Percentiles rank a stretch among this genome's conserved stretches.
phyloP scores from a whole-genome alignment of 495 filamentous ascomycete genomes.

The Bacidia rubella region DNA sequence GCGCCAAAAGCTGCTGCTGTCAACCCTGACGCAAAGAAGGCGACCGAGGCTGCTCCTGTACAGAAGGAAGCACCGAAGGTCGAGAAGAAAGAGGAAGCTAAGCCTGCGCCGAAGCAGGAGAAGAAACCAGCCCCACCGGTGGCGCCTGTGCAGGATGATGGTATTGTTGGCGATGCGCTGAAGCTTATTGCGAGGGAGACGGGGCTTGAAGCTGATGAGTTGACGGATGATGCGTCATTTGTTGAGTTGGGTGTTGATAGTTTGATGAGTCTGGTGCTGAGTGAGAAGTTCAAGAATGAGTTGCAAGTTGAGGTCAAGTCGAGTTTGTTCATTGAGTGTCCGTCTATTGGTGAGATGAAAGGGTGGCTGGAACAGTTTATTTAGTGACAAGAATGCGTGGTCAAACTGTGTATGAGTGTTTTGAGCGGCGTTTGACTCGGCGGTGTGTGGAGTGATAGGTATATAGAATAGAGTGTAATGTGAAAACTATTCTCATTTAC shows the following conservation, averaged over 20 bases:
- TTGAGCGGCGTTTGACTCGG: too few relatives aligned
- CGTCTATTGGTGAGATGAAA: slow-evolving; percentile 21
- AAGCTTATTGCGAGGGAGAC: slow-evolving; percentile 28
- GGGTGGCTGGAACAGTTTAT: neutral
- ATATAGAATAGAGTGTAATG: too few relatives aligned
- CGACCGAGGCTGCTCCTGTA: too few relatives aligned
- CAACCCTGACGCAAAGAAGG: too few relatives aligned
- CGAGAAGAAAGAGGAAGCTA: too few relatives aligned
- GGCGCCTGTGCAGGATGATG: neutral
- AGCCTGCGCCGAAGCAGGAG: neutral
- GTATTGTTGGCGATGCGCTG: neutral
- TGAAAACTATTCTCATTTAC: too few relatives aligned
- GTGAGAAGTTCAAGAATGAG: slow-evolving; percentile 21
- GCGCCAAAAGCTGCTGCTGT: neutral
- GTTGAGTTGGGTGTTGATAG: slow-evolving; percentile 31
- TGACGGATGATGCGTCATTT: slow-evolving; percentile 23
- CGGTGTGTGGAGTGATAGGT: too few relatives aligned
- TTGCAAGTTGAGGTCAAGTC: slow-evolving; percentile 25
- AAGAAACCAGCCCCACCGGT: neutral
- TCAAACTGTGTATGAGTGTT: too few relatives aligned
- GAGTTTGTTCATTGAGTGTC: slow-evolving; percentile 29
- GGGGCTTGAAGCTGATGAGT: slow-evolving; percentile 21
- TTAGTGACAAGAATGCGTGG: too few relatives aligned
- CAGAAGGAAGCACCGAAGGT: too few relatives aligned
- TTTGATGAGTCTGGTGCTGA: slow-evolving; percentile 8